Conservation (phyloP, 495 filamentous ascomycete genomes). For the Apiosordaria backusii region DNA sequence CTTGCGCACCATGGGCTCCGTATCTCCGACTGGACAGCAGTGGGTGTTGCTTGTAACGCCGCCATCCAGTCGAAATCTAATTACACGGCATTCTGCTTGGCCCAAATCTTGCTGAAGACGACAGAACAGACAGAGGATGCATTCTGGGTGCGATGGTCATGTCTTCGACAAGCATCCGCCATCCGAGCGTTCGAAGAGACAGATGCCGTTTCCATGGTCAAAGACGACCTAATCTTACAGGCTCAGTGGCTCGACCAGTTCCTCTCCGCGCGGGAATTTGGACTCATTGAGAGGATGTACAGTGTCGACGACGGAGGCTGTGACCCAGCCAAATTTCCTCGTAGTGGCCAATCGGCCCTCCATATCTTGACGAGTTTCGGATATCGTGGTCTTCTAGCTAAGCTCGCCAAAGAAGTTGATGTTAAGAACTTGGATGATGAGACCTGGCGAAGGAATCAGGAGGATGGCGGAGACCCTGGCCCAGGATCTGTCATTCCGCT, state of each 20-base stretch:
- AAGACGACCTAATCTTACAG: background rate
- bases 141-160: background rate
- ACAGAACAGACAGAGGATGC: background rate
- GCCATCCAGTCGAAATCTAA: background rate
- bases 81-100: background rate
- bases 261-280: background rate
- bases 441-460: background rate
- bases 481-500: constrained; percentile 20
- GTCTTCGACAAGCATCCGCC: background rate
- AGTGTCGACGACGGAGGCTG: background rate
- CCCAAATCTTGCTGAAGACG: background rate
- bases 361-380: constrained; percentile 9
- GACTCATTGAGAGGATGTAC: background rate
- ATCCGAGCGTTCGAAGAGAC: constrained; percentile 2
- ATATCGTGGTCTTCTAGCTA: constrained; percentile 10
- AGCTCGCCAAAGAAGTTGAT: constrained; percentile 5
- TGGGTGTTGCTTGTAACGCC: background rate
- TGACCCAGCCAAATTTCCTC: background rate
- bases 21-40: background rate
- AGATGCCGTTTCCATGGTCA: background rate
- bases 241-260: background rate
- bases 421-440: constrained; percentile 9
- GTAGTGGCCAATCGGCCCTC: background rate
- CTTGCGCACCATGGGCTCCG: constrained; percentile 14
- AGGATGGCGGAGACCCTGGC: background rate